Base-by-base conservation (phyloP, 2,329 filamentous ascomycete species). In the Colletotrichum cuscutae region DNA sequence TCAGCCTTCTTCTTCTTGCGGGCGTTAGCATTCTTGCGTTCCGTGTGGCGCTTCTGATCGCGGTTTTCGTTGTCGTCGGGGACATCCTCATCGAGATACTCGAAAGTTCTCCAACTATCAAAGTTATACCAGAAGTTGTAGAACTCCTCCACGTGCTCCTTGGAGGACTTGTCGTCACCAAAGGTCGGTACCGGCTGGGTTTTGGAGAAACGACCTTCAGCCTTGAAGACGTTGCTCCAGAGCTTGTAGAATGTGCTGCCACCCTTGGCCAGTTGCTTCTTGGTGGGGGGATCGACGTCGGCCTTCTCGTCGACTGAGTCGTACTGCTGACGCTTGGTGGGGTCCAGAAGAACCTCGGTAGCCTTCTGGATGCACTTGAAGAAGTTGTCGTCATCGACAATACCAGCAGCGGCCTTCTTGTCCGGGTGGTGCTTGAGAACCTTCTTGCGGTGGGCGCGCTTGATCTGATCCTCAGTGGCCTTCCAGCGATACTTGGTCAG, bases 111-210 rank as follows among this genome's bases (percentile, higher is more conserved):
- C 97, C 97, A 99, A 84, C 93, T 97, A 89, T 99, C 97, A 79
- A 99, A 97, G 89, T 96, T 97, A 89, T 98, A 99, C 93, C 94
- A 99, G 89, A 98, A 99, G 89, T 99, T 98, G 90, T 99, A 99
- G 85, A 99, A 99, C 66, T 88, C 87, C 81, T 98, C 95, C 59
- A 99, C 97, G 9, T 98, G 92, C 81, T 97, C 94, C 85, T 95
- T 94, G 78, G 90, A 90, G 80, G 94, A 92, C 77, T 97, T 93
- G 76, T 94, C 94, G 80, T 94, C 90, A 75, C 97, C 97, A 71
- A 99, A 92, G 78, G 89, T 86, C 6, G 97, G 97, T 3, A 98
- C 97, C 7, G 96, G 96, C 82, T 97, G 94, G 74, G 84, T 89
- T 84, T 95, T 97, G 83, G 94, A 97, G 91, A 99, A 99, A 75